Evolutionary conservation across 192 early-diverging fungal species (phyloP), one percentile per base, ranked within the genome.

Genomic region (Funneliformis mosseae): DNA sequence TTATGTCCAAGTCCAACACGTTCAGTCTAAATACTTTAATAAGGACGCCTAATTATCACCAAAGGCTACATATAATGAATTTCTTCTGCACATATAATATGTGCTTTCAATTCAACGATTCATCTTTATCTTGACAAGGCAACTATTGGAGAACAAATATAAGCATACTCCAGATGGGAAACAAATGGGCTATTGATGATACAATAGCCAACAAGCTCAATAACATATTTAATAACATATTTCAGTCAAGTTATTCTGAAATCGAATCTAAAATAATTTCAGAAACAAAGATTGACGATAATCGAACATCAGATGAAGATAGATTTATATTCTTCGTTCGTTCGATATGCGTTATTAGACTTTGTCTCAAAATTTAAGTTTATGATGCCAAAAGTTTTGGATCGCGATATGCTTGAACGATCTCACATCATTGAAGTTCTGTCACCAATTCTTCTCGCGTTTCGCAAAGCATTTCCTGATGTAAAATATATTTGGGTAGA

Each of bases 391-490:
- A 75, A 59, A 61, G 74, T 75, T 28, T n/a, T 75, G 41, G 74
- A 75, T 33, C 46, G 28, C 6, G 55, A 75, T 61, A 75, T 75
- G 74, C 46, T 60, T 43, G 28, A 75, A 75, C 10, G 55, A 61
- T 60, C 55, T 60, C 60, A 75, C 60, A 60, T 61, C 33, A 21
- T 55, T 25, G 74, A 75, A 75, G 21, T 4, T 23, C 74, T 75
- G 46, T 75, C 50, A 11, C 74, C 28, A 75, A 61, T 75, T 75
- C 48, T 75, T 10, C 74, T 27, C 27, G 48, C 74, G 38, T 75
- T 75, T 61, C 74, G 74, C 48, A 76, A 61, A 1, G 74, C 74
- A 0, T 76, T 76, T 76, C 74, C 74, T 76, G 74, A 76, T 16
- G 28, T 76, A 4, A 76, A 76, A 21, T 76, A 76, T 2, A 63